Evolutionary conservation across 139 green algal genomes (phyloP), one percentile per base, ranked within the genome.

Genomic region (Ostreobium quekettii): DNA sequence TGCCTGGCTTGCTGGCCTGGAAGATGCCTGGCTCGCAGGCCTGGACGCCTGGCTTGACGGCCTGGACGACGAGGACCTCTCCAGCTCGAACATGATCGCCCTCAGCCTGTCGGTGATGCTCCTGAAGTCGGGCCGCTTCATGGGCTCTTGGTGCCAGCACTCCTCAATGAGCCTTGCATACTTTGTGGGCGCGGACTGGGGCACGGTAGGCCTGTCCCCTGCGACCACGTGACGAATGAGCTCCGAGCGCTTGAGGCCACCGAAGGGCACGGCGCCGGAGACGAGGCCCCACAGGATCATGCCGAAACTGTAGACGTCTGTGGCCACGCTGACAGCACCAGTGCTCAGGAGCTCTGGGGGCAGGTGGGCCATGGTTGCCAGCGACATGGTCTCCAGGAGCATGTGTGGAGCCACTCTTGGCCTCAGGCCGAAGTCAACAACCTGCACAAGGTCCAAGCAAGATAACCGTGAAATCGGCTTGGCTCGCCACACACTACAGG

Each of bases 301-400:
- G 8, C 59, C 59, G 59, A 66, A 66, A 11, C 32, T 47, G 32
- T 39, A 70, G 36, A 64, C 31, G 3, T 65, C 60, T n/a, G n/a
- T n/a, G n/a, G n/a, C n/a, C n/a, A n/a, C n/a, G n/a, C 47, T 47
- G 37, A 60, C 15, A 7, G 19, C 22, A 11, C 53, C 53, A 37
- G 26, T 8, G 7, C 53, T 15, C 19, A 62, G 15, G 7, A 28
- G 8, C 33, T 67, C 49, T 32, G 32, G 33, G 6, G 60, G 24
- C 19, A 24, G 33, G 32, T 58, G 29, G 7, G 60, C 24, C 11
- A 67, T n/a, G n/a, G n/a, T n/a, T n/a, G n/a, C n/a, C n/a, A n/a
- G n/a, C n/a, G n/a, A n/a, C n/a, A n/a, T n/a, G n/a, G n/a, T n/a
- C n/a, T n/a, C n/a, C n/a, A n/a, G n/a, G n/a, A n/a, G n/a, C n/a